Base-by-base conservation (phyloP, 148 eudicot species). In the Cornus suecica region DNA sequence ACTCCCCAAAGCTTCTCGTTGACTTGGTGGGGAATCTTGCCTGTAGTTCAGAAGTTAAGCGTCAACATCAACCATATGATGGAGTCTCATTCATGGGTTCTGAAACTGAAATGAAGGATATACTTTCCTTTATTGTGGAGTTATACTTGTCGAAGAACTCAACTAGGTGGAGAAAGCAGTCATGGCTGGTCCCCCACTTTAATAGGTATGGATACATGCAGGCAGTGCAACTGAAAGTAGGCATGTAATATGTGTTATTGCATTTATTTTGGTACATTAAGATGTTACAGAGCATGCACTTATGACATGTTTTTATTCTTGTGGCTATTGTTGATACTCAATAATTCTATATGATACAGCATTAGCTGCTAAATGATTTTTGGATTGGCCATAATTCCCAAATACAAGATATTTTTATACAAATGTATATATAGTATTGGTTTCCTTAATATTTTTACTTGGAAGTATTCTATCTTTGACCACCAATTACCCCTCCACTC, bases 131-230 rank as follows among this genome's bases (percentile, higher is more conserved):
- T 81, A 60, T 87, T 69, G 83, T 86, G 22, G 90, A 84, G 72
- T 80, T 88, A 54, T 62, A 82, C 61, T 54, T 83, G 29, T 71
- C 77, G 37, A 89, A 87, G 78, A 84, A 83, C 64, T 63, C 83
- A 56, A 75, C 68, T 41, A 80, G 65, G 16, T 80, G 80, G 80
- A 74, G 82, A 66, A 82, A 79, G 70, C 89, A 80, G 75, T 74
- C 88, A 45, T 34, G 78, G 80, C 80, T 92, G 62, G 85, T 92
- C 67, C 97, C 97, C 20, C 78, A 85, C 72, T 90, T 92, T 42
- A 83, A 85, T 74, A 84, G 93, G 95, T 92, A 87, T 28, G 78
- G 56, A 63, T 67, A 11, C 61, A 14, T 52, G 0, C 16, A 52
- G 14, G 58, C 22, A 14, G n/a, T 52, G 58, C 2, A 8, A 52